Base-by-base conservation (phyloP, 148 eudicot species). In the Dysphania ambrosioides region DNA sequence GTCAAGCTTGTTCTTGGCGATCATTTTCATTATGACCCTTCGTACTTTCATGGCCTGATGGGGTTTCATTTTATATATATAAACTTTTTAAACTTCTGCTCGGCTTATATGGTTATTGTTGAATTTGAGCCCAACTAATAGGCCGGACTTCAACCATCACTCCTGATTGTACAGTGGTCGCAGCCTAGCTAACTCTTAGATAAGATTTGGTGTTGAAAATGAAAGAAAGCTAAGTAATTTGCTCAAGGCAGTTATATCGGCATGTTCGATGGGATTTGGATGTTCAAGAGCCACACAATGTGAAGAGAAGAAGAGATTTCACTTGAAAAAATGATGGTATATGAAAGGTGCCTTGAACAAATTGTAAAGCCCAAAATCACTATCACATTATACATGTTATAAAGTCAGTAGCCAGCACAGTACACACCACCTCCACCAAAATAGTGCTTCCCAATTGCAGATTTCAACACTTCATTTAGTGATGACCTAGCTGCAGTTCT, bases 271-370 rank as follows among this genome's bases (percentile, higher is more conserved):
- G 70, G 8, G 53, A 75, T 53, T 29, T 58, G 66, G 42, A 41
- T 59, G 55, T 57, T 36, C 73, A 68, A 11, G 67, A 26, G 58
- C 78, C 78, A 67, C 78, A 57, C 58, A 76, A 68, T 68, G 78
- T 58, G 75, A 72, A 29, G 41, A 21, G 27, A 38, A 58, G 69
- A 55, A 36, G 72, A 26, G 42, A 60, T 75, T 66, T n/a, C 71
- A 75, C 71, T 75, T n/a, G n/a, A 34, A 26, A 34, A 10, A 29
- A 10, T 44, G 42, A 55, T 55, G 58, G 53, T 51, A 34, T 64
- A 31, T 64, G 71, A 66, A 66, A 65, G 62, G 51, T 67, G 72
- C 32, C 16, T 24, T 55, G 64, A 60, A 76, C 30, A 56, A 23
- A 75, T 30, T 66, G 56, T 56, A 8, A n/a, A n/a, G n/a, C n/a